Conservation (phyloP, 176 grass and related monocot genomes). For the Avena insularis region DNA sequence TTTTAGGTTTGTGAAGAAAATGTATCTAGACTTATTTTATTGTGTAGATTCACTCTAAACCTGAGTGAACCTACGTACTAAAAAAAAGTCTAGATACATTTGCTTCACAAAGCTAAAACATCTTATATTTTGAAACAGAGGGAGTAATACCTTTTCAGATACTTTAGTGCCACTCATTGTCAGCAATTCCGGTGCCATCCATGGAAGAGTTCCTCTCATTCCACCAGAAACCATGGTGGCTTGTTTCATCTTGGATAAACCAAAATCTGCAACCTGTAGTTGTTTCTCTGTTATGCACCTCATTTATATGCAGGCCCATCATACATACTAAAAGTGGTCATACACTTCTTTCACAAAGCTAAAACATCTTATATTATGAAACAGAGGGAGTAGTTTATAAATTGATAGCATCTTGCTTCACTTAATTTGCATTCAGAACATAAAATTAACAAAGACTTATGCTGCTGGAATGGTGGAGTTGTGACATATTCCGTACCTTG, state of each 20-base stretch:
- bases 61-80: too few species aligned
- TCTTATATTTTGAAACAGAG: background rate
- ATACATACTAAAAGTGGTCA: background rate
- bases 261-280: constrained; percentile 89
- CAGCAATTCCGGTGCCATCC: constrained; percentile 92
- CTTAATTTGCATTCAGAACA: background rate
- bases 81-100: too few species aligned
- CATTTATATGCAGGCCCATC: background rate
- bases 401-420: constrained; percentile 1
- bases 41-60: too few species aligned
- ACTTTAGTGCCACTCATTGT: constrained; percentile 70
- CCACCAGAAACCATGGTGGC: constrained; percentile 88
- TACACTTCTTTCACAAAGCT: too few species aligned
- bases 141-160: constrained; percentile 75
- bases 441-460: constrained; percentile 4
- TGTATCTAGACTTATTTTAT: too few species aligned
- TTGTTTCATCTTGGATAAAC: constrained; percentile 95
- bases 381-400: background rate
- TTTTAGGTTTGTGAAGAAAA: too few species aligned
- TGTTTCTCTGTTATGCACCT: constrained; percentile 32
- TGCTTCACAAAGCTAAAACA: too few species aligned
- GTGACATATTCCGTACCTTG: constrained; percentile 58
- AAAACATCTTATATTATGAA: too few species aligned
- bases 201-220: constrained; percentile 98
- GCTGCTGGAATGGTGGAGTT: constrained; percentile 9